Conservation (phyloP, 257 asterid genomes). For the Dorcoceras hygrometricum region DNA sequence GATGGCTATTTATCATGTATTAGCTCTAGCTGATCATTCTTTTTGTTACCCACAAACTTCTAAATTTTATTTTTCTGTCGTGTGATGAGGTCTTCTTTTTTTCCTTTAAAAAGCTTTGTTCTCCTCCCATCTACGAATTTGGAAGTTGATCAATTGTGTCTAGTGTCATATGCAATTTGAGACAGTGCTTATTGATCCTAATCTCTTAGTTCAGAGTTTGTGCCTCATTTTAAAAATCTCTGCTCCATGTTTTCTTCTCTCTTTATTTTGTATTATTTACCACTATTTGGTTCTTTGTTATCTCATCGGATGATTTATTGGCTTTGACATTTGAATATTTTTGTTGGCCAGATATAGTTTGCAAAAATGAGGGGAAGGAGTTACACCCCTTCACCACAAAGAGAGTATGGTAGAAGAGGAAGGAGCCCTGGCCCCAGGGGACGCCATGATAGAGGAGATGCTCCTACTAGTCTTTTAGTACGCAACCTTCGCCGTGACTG, state of each 20-base stretch:
- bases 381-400: slow-evolving; percentile 34
- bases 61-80: background rate
- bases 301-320: background rate
- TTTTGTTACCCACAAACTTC: background rate
- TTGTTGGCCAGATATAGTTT: slow-evolving; percentile 13
- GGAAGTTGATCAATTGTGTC: no score
- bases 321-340: background rate
- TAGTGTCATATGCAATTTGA: background rate
- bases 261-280: no score
- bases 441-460: slow-evolving; percentile 43
- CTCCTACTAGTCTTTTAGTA: slow-evolving; percentile 87
- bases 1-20: slow-evolving; percentile 39
- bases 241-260: background rate
- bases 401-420: slow-evolving; percentile 34
- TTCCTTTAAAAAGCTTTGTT: no score
- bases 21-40: slow-evolving; percentile 42
- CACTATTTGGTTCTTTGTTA: background rate
- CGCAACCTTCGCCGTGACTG: slow-evolving; percentile 95
- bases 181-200: background rate
- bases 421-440: slow-evolving; percentile 38
- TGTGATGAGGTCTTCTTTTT: no score
- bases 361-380: slow-evolving; percentile 35
- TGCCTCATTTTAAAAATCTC: no score
- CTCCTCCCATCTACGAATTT: no score
- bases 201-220: background rate